Conservation (phyloP, 208 protist genomes). For the Acanthamoeba royreba region DNA sequence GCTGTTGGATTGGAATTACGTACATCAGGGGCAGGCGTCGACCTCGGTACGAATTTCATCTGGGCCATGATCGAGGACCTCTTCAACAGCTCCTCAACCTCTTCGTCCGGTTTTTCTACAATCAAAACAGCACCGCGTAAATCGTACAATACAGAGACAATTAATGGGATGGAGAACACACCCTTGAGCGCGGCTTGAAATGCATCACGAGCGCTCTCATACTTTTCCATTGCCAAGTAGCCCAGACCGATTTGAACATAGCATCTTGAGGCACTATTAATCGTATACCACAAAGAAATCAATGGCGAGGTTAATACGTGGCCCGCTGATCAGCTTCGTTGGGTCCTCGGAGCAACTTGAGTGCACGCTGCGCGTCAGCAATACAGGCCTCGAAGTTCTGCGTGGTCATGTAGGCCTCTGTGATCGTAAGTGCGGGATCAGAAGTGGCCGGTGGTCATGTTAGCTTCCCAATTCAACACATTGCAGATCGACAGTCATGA, state of each 20-base stretch:
- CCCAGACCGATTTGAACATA: slow-evolving; percentile 16
- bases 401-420: neutral
- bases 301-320: neutral
- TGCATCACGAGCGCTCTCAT: slow-evolving; percentile 11
- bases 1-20: neutral
- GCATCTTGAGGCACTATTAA: neutral
- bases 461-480: neutral
- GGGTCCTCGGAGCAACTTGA: neutral
- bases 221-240: slow-evolving; percentile 24
- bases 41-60: slow-evolving; percentile 27
- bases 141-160: neutral
- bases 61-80: slow-evolving; percentile 8
- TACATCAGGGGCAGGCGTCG: neutral
- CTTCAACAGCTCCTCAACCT: neutral
- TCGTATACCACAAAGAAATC: neutral
- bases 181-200: slow-evolving; percentile 35
- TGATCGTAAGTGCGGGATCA: neutral
- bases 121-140: neutral
- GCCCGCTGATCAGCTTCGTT: neutral
- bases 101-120: neutral
- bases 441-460: neutral
- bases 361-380: neutral
- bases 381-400: neutral
- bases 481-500: too few relatives aligned
- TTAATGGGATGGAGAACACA: neutral